These are phyloP conservation scores for Chaetomium sp. DNA, from an alignment of 2,329 filamentous ascomycete species.

Conservation along the genomic window DNA sequence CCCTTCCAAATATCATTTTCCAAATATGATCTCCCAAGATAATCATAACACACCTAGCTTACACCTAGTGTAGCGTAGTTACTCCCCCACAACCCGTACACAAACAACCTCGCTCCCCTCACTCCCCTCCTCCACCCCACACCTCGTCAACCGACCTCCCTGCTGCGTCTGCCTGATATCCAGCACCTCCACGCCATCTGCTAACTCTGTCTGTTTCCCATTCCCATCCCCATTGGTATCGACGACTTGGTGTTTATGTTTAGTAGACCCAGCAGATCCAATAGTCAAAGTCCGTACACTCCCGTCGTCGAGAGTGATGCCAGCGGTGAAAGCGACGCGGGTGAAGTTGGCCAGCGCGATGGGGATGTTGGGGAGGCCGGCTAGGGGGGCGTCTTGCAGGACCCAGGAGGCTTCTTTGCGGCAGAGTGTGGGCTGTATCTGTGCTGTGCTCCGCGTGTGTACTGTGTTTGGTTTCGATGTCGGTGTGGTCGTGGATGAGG, in stretches of 20 bases:
- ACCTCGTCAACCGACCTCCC: slow-evolving; percentile 20
- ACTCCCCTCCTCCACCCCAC: slow-evolving; percentile 11
- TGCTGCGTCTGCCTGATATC: slow-evolving; percentile 16
- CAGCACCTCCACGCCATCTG: slow-evolving; percentile 8
- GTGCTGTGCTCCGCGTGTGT: too few species aligned
- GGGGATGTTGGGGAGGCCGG: slow-evolving; percentile 13
- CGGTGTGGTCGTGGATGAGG: background rate
- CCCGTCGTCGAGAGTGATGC: slow-evolving; percentile 3
- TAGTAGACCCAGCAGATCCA: too few species aligned
- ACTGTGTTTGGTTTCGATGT: too few species aligned
- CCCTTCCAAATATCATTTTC: too few species aligned
- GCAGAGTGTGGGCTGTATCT: slow-evolving; percentile 10
- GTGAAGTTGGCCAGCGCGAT: slow-evolving; percentile 20
- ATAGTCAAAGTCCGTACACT: too few species aligned
- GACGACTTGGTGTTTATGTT: too few species aligned
- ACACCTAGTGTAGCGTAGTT: too few species aligned
- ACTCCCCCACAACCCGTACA: slow-evolving; percentile 12
- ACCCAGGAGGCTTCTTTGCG: slow-evolving; percentile 15
- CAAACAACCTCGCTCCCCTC: slow-evolving; percentile 11
- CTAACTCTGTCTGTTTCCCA: background rate
- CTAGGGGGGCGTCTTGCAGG: slow-evolving; percentile 20
- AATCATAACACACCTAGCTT: too few species aligned
- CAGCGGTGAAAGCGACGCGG: slow-evolving; percentile 13
- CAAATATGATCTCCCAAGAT: too few species aligned
- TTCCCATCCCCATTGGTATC: too few species aligned